These are phyloP conservation scores for Nowakowskiella sp. DNA, from an alignment of 192 early-diverging fungal genomes.

Conservation along the genomic window DNA sequence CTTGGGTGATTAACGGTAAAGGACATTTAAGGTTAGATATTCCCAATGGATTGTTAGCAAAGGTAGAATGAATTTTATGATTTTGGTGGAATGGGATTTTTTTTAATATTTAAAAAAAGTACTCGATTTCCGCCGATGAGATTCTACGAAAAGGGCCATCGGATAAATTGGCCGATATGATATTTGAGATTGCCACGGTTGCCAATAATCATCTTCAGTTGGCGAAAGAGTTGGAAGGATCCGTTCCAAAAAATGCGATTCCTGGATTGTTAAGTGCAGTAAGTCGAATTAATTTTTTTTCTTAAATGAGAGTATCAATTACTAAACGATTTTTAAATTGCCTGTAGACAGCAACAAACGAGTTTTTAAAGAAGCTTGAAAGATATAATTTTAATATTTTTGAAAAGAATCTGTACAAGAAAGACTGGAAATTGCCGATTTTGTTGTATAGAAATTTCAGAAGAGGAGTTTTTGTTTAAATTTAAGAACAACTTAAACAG, in stretches of 20 bases:
- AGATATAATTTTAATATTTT: conserved; percentile 74
- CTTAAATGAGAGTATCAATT: conserved; percentile 1
- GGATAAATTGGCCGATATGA: conserved; percentile 61
- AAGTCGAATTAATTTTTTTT: conserved; percentile 10
- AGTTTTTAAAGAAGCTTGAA: conserved; percentile 71
- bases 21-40: conserved; percentile 63
- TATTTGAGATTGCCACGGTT: conserved; percentile 79
- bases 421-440: conserved; percentile 55
- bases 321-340: conserved; percentile 3
- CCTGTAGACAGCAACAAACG: conserved; percentile 52
- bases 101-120: conserved; percentile 44
- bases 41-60: conserved; percentile 66
- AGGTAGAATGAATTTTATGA: conserved; percentile 40
- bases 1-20: conserved; percentile 58
- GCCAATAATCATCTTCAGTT: conserved; percentile 71
- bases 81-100: conserved; percentile 1
- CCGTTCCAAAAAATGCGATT: conserved; percentile 51
- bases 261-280: conserved; percentile 69
- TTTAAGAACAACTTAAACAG: too few relatives aligned
- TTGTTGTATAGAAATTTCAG: conserved; percentile 50
- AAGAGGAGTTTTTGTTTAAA: too few relatives aligned
- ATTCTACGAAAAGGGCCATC: conserved; percentile 52
- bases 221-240: conserved; percentile 52
- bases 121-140: conserved; percentile 67
- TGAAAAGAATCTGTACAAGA: conserved; percentile 56